Evolutionary conservation across 331 rosid genomes (phyloP).

Genomic region (Cydonia oblonga): DNA sequence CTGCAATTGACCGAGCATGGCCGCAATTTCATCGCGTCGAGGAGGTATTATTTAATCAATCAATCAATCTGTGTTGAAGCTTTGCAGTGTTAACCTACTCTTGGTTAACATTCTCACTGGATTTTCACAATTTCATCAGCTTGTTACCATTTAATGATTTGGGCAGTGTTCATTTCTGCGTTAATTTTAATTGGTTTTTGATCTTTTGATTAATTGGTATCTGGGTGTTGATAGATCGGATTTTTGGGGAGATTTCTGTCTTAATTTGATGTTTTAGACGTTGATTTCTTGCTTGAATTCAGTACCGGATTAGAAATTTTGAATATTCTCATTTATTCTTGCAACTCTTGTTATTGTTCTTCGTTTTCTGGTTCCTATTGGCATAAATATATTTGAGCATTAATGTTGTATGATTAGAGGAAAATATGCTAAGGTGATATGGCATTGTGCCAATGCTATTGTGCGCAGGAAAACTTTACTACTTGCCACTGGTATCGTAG

Average conservation of each 20-base stretch:
- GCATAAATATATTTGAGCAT: background rate
- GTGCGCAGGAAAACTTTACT: constrained; percentile 65
- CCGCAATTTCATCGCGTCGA: constrained; percentile 62
- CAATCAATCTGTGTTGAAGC: background rate
- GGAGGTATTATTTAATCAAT: constrained; percentile 43
- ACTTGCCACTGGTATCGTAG: constrained; percentile 72
- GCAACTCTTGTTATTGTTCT: too few species aligned
- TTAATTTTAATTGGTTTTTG: background rate
- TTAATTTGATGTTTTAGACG: background rate
- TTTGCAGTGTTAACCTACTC: background rate
- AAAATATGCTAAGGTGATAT: background rate
- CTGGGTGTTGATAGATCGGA: background rate
- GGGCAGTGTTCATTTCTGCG: background rate
- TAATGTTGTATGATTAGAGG: background rate
- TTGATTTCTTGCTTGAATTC: background rate
- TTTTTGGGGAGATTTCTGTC: background rate
- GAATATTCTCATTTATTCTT: background rate
- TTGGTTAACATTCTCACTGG: background rate
- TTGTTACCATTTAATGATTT: background rate
- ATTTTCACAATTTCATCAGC: background rate
- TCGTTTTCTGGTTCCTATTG: background rate
- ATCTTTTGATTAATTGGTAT: background rate
- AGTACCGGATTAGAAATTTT: background rate
- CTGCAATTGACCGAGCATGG: constrained; percentile 79
- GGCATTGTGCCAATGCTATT: background rate